Conservation (phyloP, 352 stramenopile genomes). For the Pythium brassicae region DNA sequence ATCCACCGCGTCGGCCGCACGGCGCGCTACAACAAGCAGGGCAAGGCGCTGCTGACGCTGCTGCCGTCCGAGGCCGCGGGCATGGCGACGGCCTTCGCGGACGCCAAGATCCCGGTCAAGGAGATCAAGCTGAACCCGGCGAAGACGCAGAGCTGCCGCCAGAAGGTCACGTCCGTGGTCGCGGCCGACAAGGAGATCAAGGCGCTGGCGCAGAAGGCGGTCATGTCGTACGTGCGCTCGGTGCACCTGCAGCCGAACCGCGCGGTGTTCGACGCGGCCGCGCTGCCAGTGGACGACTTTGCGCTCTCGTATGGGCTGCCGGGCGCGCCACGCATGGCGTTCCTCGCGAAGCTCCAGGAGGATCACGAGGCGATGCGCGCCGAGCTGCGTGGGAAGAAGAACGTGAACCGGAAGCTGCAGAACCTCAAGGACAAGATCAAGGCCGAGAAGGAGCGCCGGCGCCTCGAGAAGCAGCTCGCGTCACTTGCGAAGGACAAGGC, state of each 20-base stretch:
- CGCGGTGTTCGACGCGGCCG: constrained; percentile 90
- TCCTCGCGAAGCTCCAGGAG: constrained; percentile 85
- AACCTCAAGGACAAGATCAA: constrained; percentile 98
- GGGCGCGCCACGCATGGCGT: constrained; percentile 90
- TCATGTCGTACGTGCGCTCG: constrained; percentile 97
- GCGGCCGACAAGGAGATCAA: constrained; percentile 94
- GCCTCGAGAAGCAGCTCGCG: constrained; percentile 72
- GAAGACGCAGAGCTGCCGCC: constrained; percentile 92
- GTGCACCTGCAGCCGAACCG: constrained; percentile 95
- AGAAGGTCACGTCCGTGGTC: constrained; percentile 91
- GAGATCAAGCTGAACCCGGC: constrained; percentile 96
- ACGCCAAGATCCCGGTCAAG: constrained; percentile 94
- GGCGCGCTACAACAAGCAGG: constrained; percentile 93
- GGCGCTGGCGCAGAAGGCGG: constrained; percentile 95
- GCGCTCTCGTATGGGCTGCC: constrained; percentile 93
- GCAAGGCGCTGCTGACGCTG: constrained; percentile 92
- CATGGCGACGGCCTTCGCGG: constrained; percentile 85
- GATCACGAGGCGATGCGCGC: constrained; percentile 79
- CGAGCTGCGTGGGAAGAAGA: constrained; percentile 92
- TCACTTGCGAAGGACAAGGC: constrained; percentile 30
- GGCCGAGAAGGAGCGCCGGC: constrained; percentile 93
- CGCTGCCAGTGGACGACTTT: constrained; percentile 91
- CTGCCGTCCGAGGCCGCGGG: constrained; percentile 88
- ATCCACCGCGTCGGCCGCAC: constrained; percentile 98
- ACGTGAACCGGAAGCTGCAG: constrained; percentile 96